Base-by-base conservation (phyloP, 371 early-diverging fungal genomes). In the Phascolomyces articulosus region DNA sequence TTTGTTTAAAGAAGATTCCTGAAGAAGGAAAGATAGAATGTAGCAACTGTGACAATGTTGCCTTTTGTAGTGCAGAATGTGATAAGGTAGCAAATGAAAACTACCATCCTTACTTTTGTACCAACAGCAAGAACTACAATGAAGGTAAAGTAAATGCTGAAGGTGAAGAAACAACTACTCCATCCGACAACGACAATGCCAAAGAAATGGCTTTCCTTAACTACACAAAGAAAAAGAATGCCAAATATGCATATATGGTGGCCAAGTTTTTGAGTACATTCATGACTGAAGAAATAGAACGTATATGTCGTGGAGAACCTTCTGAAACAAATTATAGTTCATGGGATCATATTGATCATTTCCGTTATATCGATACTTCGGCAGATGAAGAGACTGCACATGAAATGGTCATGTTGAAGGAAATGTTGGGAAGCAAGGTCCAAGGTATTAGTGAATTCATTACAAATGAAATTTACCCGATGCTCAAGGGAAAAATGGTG, bases 301-400 rank as follows among this genome's bases (percentile, higher is more conserved):
- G 86, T 73, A 77, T 79, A 61, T 63, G 75, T 54, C 61, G 69
- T 4, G 75, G 79, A 27, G 71, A 79, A 44, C 79, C 75, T n/a
- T 73, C 73, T 54, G 85, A 86, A 21, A 64, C 66, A n/a, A 55
- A 54, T 2, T 92, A 86, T 74, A 86, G 84, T 62, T 72, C 84
- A 28, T 91, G 88, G 86, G 96, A 95, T 73, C 96, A 96, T 63
- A 80, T 95, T 41, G 96, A 96, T 73, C 81, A 93, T 54, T 85
- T 94, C 71, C 84, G 88, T 58, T 92, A 89, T 67, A 72, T 93
- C 64, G 90, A 91, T 57, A 78, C 86, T 16, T 63, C 79, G 13
- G 77, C 88, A 10, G 79, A 82, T 2, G 83, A 74, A 21, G 72
- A 73, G 15, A 90, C 92, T 41, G 72, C 69, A 40, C 72, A 80